Evolutionary conservation across 2,329 filamentous ascomycete species (phyloP).

Genomic region (Penicillium nordicum): DNA sequence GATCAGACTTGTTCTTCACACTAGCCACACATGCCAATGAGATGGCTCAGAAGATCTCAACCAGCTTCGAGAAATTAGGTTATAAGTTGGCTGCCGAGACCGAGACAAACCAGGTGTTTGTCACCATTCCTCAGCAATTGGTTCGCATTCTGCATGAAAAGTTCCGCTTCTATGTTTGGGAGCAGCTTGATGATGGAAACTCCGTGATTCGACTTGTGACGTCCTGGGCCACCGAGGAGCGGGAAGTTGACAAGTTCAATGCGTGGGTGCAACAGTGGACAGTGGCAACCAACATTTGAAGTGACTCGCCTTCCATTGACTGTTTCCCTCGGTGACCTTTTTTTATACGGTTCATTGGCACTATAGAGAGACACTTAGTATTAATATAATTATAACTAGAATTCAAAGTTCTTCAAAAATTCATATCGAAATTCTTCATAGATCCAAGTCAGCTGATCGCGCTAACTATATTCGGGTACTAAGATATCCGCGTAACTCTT

Average conservation of each 20-base stretch:
- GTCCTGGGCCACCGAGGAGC: slow-evolving; percentile 50
- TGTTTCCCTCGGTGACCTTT: neutral
- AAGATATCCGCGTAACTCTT: neutral
- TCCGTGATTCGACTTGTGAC: slow-evolving; percentile 49
- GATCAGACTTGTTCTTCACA: slow-evolving; percentile 46
- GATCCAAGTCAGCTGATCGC: slow-evolving; percentile 5
- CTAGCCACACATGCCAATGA: slow-evolving; percentile 47
- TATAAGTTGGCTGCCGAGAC: slow-evolving; percentile 45
- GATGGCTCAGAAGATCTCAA: slow-evolving; percentile 46
- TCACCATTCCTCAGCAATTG: slow-evolving; percentile 40
- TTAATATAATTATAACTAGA: slow-evolving; percentile 3
- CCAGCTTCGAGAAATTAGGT: slow-evolving; percentile 43
- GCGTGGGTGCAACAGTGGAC: slow-evolving; percentile 30
- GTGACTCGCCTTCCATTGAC: neutral
- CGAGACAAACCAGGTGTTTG: slow-evolving; percentile 54
- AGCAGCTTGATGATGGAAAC: slow-evolving; percentile 39
- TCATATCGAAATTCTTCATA: neutral
- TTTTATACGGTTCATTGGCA: neutral
- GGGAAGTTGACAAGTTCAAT: slow-evolving; percentile 41
- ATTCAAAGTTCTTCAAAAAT: neutral
- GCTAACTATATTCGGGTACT: neutral
- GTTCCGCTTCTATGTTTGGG: slow-evolving; percentile 51
- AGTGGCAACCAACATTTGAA: slow-evolving; percentile 8
- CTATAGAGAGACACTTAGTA: neutral
- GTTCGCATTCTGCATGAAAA: slow-evolving; percentile 42